A percentile compares a stretch with the other conserved stretches of the same genome.
Conservation (phyloP, 495 filamentous ascomycete species). For the Penicillium argentinense region DNA sequence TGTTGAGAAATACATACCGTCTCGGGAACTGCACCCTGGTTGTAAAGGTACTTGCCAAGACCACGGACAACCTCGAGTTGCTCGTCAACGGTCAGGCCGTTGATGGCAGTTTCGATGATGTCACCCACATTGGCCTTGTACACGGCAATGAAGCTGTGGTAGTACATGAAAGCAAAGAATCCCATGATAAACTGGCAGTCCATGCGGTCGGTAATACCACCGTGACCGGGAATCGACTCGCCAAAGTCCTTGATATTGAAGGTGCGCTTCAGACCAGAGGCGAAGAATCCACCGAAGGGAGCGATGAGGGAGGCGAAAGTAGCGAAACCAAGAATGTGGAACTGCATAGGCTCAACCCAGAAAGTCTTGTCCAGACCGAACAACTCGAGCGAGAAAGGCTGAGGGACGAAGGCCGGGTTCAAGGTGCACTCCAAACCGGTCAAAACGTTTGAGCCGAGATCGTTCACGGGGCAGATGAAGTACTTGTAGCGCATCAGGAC, state of each 20-base stretch:
- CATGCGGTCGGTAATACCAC: constrained; percentile 98
- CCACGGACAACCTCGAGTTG: constrained; percentile 86
- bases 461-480: constrained; percentile 97
- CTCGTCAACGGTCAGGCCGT: constrained; percentile 76
- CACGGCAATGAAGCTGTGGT: constrained; percentile 92
- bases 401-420: constrained; percentile 89
- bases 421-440: constrained; percentile 87
- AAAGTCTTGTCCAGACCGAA: constrained; percentile 60
- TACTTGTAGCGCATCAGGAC: constrained; percentile 90
- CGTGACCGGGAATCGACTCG: constrained; percentile 95
- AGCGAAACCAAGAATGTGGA: constrained; percentile 88
- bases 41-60: constrained; percentile 79
- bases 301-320: constrained; percentile 97
- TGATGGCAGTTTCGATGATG: constrained; percentile 86
- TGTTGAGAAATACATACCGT: constrained; percentile 47
- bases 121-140: constrained; percentile 78
- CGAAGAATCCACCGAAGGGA: constrained; percentile 98
- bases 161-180: constrained; percentile 97
- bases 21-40: constrained; percentile 71
- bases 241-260: constrained; percentile 99
- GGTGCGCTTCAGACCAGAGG: constrained; percentile 93
- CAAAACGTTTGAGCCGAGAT: constrained; percentile 89
- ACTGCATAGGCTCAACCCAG: constrained; percentile 84
- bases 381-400: constrained; percentile 71
- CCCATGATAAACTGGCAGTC: constrained; percentile 99